Base-by-base conservation (phyloP, 1,284 basidiomycete genomes). In the Neonothopanus nambi region DNA sequence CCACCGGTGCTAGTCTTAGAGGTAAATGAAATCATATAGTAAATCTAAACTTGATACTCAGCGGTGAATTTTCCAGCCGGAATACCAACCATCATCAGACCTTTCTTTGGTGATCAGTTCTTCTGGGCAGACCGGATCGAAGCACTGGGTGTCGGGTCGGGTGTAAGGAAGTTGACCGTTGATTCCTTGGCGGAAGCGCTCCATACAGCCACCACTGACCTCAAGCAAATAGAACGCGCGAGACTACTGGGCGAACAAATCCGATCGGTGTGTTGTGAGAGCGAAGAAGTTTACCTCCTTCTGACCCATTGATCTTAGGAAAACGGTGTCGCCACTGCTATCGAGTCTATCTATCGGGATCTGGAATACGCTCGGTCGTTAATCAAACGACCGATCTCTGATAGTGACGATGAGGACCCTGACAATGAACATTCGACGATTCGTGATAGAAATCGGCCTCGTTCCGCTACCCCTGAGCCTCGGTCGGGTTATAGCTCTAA, bases 61-160 rank as follows among this genome's bases (percentile, higher is more conserved):
- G 11, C 9, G 26, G 23, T n/a, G n/a, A n/a, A 26, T 28, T 17
- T 3, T 37, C 43, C n/a, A 93, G 93, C 93, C 54, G 93, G 94
- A 6, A 87, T 95, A 57, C 95, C 96, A 1, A 98, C 95, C 1
- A 91, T 99, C 63, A 94, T 99, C 66, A 91, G 89, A 60, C 96
- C 96, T 0, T 99, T 97, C 80, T 98, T 98, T 64, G 96, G 96
- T 6, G 96, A 97, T 70, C 93, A 99, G 65, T 94, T 89, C 70
- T 98, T 98, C 72, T 98, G 95, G 93, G 93, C 91, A 3, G 92
- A 94, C 71, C 87, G 95, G 23, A 91, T 96, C 18, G 94, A 98
- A 69, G 91, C 91, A 3, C 79, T 99, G 33, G 94, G 95, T 36
- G 86, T 98, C 44, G 96, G 96, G 26, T 79, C 85, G 33, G 84